Evolutionary conservation across 352 stramenopile species (phyloP).

Genomic region (Phytophthora niederhauseri): DNA sequence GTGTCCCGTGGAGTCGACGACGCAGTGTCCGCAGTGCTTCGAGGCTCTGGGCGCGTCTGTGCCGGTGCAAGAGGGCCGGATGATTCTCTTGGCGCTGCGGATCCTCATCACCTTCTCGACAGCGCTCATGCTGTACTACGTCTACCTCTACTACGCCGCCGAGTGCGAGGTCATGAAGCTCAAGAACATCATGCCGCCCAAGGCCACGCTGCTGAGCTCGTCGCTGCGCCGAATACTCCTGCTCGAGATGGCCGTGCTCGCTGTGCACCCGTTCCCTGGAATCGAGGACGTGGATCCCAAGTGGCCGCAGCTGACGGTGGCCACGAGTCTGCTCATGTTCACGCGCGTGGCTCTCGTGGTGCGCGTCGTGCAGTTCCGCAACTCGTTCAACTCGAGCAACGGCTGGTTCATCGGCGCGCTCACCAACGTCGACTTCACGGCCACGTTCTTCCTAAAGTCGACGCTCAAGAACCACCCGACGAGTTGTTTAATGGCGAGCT

Average conservation of each 20-base stretch:
- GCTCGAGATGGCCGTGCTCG: conserved; percentile 56
- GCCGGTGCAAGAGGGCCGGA: conserved; percentile 55
- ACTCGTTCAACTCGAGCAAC: conserved; percentile 83
- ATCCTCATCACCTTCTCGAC: conserved; percentile 75
- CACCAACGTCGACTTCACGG: conserved; percentile 80
- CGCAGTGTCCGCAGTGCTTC: conserved; percentile 47
- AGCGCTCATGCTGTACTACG: conserved; percentile 69
- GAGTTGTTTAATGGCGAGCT: conserved; percentile 48
- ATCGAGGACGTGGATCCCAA: conserved; percentile 65
- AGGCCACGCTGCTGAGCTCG: conserved; percentile 65
- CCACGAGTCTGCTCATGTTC: conserved; percentile 72
- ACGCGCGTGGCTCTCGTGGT: conserved; percentile 53
- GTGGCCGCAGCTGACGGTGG: conserved; percentile 65
- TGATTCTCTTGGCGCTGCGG: conserved; percentile 69
- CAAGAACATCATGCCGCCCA: conserved; percentile 80
- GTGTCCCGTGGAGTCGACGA: conserved; percentile 42
- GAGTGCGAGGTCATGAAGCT: conserved; percentile 82
- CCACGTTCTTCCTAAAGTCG: conserved; percentile 77
- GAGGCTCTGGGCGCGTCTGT: conserved; percentile 34
- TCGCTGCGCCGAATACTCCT: conserved; percentile 54
- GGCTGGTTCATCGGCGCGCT: conserved; percentile 81
- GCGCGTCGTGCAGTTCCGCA: conserved; percentile 64
- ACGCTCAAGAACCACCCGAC: conserved; percentile 75
- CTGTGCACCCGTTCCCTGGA: conserved; percentile 71
- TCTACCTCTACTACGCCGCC: conserved; percentile 68